A percentile compares a stretch with the other conserved stretches of the same genome.
Conservation (phyloP, 164 flowering plant species). For the Akebia trifoliata region DNA sequence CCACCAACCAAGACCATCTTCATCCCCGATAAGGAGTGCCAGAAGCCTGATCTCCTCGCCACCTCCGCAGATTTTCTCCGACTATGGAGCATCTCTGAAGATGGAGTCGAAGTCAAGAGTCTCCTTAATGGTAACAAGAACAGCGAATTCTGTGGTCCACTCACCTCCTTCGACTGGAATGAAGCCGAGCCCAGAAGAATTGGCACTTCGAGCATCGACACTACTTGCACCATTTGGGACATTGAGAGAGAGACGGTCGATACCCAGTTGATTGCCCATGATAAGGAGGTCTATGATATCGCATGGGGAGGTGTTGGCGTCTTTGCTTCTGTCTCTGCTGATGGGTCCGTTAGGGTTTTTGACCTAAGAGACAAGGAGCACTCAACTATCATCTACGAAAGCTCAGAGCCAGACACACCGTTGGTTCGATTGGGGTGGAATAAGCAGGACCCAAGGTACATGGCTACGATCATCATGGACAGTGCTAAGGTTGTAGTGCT, state of each 20-base stretch:
- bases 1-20: slow-evolving; percentile 81
- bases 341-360: slow-evolving; percentile 79
- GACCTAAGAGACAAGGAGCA: slow-evolving; percentile 91
- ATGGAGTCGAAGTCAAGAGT: slow-evolving; percentile 41
- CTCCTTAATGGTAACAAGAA: slow-evolving; percentile 63
- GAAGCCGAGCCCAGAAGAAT: slow-evolving; percentile 76
- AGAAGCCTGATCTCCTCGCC: slow-evolving; percentile 76
- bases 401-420: slow-evolving; percentile 80
- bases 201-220: slow-evolving; percentile 84
- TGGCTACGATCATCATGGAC: slow-evolving; percentile 92
- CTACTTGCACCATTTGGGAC: slow-evolving; percentile 95
- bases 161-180: slow-evolving; percentile 92
- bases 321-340: slow-evolving; percentile 91
- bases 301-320: slow-evolving; percentile 96
- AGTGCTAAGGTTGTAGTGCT: slow-evolving; percentile 79
- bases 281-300: slow-evolving; percentile 87
- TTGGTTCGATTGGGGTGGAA: slow-evolving; percentile 86
- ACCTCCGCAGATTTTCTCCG: slow-evolving; percentile 78
- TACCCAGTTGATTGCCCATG: slow-evolving; percentile 86
- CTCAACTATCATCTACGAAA: slow-evolving; percentile 89
- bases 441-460: slow-evolving; percentile 87
- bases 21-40: slow-evolving; percentile 79
- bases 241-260: slow-evolving; percentile 68
- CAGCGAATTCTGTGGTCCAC: slow-evolving; percentile 64
- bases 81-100: slow-evolving; percentile 52